Base-by-base conservation (phyloP, 148 eudicot species). In the Camellia granthamiana region DNA sequence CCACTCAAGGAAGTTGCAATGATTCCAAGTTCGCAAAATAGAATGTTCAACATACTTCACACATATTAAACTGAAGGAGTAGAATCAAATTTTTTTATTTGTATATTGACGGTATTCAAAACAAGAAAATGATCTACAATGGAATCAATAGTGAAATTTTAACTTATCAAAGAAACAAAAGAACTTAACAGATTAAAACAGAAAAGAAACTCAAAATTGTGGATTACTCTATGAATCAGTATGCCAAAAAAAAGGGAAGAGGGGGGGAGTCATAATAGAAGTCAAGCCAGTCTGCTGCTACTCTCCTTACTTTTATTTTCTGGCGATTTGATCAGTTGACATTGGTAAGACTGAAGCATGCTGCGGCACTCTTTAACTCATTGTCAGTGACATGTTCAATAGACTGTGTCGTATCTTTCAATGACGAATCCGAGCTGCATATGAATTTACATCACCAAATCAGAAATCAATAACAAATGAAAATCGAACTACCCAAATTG, bases 301-400 rank as follows among this genome's bases (percentile, higher is more conserved):
- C 62, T 75, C 74, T 65, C 19, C 69, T 38, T 30, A 8, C 23
- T 55, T 55, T 19, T 60, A 7, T 60, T 49, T 62, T 68, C 42
- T 79, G 74, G 65, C 74, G 23, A 46, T 47, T 63, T 77, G 69
- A 78, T 86, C 81, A 83, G 83, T 90, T 85, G 86, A 93, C 90
- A 82, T 91, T 93, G 62, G 95, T 93, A 78, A 93, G 91, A 77
- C 88, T 90, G 77, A 93, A 91, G 84, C 87, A 85, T 58, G 93
- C 91, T 54, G 90, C 94, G 38, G 98, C 93, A 76, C 77, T 92
- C 87, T 88, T 94, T 77, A 92, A 72, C 81, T 94, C 91, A 16
- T 90, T 88, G 77, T 90, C 92, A 11, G 90, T 86, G 12, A 90
- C 85, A 55, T 89, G 88, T 80, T 89, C 91, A 3, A 86, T 71